A percentile compares a stretch with the other conserved stretches of the same genome.
Conservation (phyloP, 169 alveolate genomes). For the Plasmodium ovale region DNA sequence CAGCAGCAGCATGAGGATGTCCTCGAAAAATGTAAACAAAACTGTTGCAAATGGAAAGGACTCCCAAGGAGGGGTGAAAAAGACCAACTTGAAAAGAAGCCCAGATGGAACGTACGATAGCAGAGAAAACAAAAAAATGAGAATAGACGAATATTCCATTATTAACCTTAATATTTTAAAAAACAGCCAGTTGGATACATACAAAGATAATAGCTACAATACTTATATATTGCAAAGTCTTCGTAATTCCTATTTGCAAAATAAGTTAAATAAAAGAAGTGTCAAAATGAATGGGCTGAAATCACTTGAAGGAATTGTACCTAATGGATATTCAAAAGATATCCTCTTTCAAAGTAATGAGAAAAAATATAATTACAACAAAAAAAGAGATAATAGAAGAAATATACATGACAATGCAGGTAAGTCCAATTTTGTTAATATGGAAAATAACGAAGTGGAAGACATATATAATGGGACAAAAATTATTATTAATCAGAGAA, state of each 20-base stretch:
- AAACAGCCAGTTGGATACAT: constrained; percentile 27
- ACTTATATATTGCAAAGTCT: constrained; percentile 54
- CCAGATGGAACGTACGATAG: constrained; percentile 1
- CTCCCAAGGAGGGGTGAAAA: constrained; percentile 8
- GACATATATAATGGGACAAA: not conserved
- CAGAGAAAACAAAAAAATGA: constrained; percentile 30
- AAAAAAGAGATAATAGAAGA: not conserved
- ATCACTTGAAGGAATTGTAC: not conserved
- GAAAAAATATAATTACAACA: not conserved
- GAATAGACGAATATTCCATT: constrained; percentile 38
- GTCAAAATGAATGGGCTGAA: not conserved
- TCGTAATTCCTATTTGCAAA: constrained; percentile 33
- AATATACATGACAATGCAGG: not conserved
- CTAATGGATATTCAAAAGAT: not conserved
- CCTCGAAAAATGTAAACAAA: not conserved
- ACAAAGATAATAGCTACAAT: constrained; percentile 57
- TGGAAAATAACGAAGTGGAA: constrained; percentile 22
- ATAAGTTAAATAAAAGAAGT: constrained; percentile 24
- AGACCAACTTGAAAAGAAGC: constrained; percentile 30
- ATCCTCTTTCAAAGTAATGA: not conserved
- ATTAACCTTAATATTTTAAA: constrained; percentile 49
- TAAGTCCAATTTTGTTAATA: constrained; percentile 3
- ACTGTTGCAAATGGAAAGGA: constrained; percentile 2
- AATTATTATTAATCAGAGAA: not conserved
- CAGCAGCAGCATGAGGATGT: not conserved